Base-by-base conservation (phyloP, 2,329 filamentous ascomycete species). In the Epichloe bromicola region DNA sequence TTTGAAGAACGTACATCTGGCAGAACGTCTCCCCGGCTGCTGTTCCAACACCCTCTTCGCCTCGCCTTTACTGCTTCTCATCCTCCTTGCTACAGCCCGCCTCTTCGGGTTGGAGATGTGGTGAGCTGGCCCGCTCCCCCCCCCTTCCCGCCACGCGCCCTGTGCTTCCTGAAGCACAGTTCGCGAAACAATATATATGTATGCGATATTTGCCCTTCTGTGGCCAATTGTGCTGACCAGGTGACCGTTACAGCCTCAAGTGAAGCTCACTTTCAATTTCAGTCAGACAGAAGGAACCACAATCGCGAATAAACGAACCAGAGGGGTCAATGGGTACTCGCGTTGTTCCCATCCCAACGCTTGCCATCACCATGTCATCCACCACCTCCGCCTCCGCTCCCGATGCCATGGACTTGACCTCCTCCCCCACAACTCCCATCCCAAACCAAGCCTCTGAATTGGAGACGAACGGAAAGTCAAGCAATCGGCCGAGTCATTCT, bases 331-430 rank as follows among this genome's bases (percentile, higher is more conserved):
- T 54, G 53, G 70, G 71, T 61, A 66, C 70, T 58, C 74, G 75
- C 62, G 77, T 79, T 44, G 68, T 83, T 46, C 77, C 79, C 49
- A 78, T 81, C 57, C 69, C 75, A 54, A 72, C 73, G 51, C 74
- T 78, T 38, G 75, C 71, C 53, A 75, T 79, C 61, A 75, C 77
- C 63, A 79, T 76, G 68, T 79, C 79, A 56, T 72, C 76, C 50
- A 74, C 79, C 56, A 72, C 76, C 50, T 74, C 78, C 19, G 74
- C 74, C 46, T 74, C 75, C 33, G 76, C 73, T 57, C 76, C 79
- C 58, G 78, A 82, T 52, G 76, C 77, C 53, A 83, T 82, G 78
- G 79, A 82, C 54, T 73, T 80, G 56, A 76, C 76, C 37, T 76
- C 75, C 38, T 75, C 76, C 49, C 49, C 72, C 54, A 71, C 68